A percentile compares a stretch with the other conserved stretches of the same genome.
Evolutionary conservation across 768 basidiomycete genomes (phyloP).

Genomic region (Leccinum subtestaceum): DNA sequence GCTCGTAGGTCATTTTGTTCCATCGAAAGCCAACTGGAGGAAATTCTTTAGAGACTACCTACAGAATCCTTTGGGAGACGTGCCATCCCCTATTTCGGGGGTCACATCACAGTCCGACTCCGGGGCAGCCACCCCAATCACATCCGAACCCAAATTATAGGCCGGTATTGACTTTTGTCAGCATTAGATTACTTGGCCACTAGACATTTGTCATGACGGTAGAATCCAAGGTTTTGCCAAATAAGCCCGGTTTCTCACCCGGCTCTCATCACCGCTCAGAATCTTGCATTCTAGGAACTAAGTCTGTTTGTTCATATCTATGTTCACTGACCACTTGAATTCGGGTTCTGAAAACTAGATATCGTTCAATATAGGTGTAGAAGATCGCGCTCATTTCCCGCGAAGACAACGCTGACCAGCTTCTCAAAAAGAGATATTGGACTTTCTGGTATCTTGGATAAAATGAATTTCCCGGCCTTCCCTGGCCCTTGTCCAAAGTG

Average conservation of each 20-base stretch:
- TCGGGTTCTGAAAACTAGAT: not conserved
- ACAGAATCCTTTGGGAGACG: slow-evolving; percentile 44
- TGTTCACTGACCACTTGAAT: not conserved
- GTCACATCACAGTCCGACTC: slow-evolving; percentile 39
- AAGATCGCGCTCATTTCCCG: not conserved
- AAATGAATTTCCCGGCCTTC: not conserved
- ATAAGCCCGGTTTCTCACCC: not conserved
- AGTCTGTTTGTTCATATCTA: not conserved
- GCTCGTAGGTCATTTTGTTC: slow-evolving; percentile 74
- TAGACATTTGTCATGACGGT: not conserved
- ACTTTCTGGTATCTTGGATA: not conserved
- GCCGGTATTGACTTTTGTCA: not conserved
- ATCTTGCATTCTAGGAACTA: not conserved
- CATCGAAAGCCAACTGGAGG: slow-evolving; percentile 73
- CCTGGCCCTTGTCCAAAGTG: not conserved
- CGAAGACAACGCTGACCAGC: not conserved
- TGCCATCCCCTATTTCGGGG: slow-evolving; percentile 44
- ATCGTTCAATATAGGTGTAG: not conserved
- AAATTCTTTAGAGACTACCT: slow-evolving; percentile 71
- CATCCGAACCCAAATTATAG: slow-evolving; percentile 9
- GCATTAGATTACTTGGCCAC: slow-evolving; percentile 5
- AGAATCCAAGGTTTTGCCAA: not conserved
- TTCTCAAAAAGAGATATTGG: not conserved
- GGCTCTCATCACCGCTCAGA: not conserved
- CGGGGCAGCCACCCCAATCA: slow-evolving; percentile 46